Evolutionary conservation across 371 early-diverging fungal genomes (phyloP).

Genomic region (Mucor velutinosus): DNA sequence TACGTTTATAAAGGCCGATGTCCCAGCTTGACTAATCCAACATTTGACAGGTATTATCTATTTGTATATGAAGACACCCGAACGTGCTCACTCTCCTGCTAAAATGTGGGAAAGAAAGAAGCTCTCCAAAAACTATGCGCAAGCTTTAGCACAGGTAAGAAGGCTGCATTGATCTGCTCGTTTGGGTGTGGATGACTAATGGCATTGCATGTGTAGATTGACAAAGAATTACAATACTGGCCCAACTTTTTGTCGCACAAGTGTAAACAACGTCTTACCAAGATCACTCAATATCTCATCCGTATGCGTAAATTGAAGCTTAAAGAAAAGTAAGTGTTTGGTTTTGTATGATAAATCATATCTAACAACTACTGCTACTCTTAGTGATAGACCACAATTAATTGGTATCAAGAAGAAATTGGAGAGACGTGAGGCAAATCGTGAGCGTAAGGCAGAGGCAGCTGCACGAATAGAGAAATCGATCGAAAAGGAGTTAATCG

Average conservation of each 20-base stretch:
- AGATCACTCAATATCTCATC: slow-evolving; percentile 96
- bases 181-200: background rate
- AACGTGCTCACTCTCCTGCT: slow-evolving; percentile 95
- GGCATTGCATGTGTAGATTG: slow-evolving; percentile 65
- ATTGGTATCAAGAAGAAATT: slow-evolving; percentile 93
- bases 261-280: slow-evolving; percentile 98
- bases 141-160: slow-evolving; percentile 83
- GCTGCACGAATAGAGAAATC: slow-evolving; percentile 95
- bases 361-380: background rate
- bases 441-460: slow-evolving; percentile 93
- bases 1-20: background rate
- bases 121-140: slow-evolving; percentile 91
- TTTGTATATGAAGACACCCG: slow-evolving; percentile 97
- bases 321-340: slow-evolving; percentile 67
- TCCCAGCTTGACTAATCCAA: background rate
- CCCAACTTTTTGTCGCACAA: slow-evolving; percentile 92
- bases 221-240: slow-evolving; percentile 93
- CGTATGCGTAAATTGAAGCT: slow-evolving; percentile 91
- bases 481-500: slow-evolving; percentile 97
- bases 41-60: slow-evolving; percentile 69
- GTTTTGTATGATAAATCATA: background rate
- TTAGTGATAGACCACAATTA: slow-evolving; percentile 69
- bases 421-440: slow-evolving; percentile 87
- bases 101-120: slow-evolving; percentile 96
- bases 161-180: background rate